Conservation (phyloP, 2,329 filamentous ascomycete species). For the Cylindrodendrum hubeiense region DNA sequence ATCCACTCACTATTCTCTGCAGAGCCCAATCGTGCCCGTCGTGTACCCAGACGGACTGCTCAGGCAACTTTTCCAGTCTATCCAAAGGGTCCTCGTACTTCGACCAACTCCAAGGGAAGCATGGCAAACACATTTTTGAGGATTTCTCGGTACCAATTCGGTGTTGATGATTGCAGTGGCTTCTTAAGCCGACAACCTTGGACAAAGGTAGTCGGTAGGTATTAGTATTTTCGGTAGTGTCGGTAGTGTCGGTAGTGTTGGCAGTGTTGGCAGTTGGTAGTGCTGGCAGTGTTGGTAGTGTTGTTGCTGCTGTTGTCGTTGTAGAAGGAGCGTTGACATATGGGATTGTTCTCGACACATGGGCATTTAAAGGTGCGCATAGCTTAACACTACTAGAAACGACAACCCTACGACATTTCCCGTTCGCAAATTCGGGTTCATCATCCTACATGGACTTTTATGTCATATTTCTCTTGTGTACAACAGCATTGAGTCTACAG, state of each 20-base stretch:
- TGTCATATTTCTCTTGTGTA: neutral
- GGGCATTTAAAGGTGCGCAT: neutral
- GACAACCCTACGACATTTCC: neutral
- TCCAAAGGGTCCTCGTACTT: slow-evolving; percentile 59
- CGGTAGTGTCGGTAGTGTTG: too few species aligned
- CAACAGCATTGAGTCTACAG: neutral
- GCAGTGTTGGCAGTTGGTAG: too few species aligned
- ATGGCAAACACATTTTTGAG: slow-evolving; percentile 64
- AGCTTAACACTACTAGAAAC: neutral
- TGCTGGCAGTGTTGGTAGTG: too few species aligned
- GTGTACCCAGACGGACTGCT: slow-evolving; percentile 58
- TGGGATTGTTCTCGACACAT: neutral
- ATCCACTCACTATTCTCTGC: slow-evolving; percentile 53
- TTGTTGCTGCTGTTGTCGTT: too few species aligned
- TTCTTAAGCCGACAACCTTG: neutral
- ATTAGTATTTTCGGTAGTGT: too few species aligned
- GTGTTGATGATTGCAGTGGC: neutral
- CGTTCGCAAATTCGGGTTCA: neutral
- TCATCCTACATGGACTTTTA: neutral
- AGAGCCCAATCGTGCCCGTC: slow-evolving; percentile 53
- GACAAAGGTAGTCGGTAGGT: neutral
- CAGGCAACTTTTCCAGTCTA: slow-evolving; percentile 50
- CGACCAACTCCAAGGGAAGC: slow-evolving; percentile 63
- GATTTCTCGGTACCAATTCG: neutral
- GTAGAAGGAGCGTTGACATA: slow-evolving; percentile 5